A percentile compares a stretch with the other conserved stretches of the same genome.
Evolutionary conservation across 192 early-diverging fungal species (phyloP).

Genomic region (Podila horticola): DNA sequence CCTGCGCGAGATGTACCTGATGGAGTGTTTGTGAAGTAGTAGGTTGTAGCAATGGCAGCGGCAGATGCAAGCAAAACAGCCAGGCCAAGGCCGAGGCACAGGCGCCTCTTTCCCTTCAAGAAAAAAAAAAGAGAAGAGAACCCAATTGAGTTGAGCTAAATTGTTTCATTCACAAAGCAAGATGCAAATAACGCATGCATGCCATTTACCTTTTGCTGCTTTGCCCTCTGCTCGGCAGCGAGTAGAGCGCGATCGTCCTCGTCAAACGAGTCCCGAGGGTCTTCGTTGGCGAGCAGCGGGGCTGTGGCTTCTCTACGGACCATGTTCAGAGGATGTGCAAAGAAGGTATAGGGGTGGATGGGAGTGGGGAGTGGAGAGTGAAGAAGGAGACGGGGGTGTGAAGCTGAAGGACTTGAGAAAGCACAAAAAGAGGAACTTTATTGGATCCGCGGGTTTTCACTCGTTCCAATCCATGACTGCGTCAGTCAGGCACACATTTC

Average conservation of each 20-base stretch:
- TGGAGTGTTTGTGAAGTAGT: background rate
- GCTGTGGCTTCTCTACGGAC: constrained; percentile 19
- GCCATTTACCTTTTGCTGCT: background rate
- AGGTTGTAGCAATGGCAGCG: background rate
- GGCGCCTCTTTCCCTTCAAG: background rate
- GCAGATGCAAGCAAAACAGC: background rate
- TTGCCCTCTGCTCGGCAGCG: background rate
- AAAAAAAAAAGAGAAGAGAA: background rate
- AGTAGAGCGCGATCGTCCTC: background rate
- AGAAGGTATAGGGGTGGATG: background rate
- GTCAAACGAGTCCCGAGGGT: constrained; percentile 25
- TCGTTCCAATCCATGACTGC: no score
- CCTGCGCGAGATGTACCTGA: background rate
- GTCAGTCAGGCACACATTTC: no score
- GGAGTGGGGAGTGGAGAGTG: background rate
- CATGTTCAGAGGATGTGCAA: constrained; percentile 2
- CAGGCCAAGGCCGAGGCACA: background rate
- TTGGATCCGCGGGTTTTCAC: no score
- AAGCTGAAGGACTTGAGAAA: background rate
- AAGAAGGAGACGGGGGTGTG: background rate
- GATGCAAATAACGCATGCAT: background rate
- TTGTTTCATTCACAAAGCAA: background rate
- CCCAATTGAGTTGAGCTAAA: background rate
- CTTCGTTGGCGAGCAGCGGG: constrained; percentile 26
- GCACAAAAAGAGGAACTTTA: no score